phyloP scores from a whole-genome alignment of 2,329 filamentous ascomycete species.

The Sporothrix dimorphospora region DNA sequence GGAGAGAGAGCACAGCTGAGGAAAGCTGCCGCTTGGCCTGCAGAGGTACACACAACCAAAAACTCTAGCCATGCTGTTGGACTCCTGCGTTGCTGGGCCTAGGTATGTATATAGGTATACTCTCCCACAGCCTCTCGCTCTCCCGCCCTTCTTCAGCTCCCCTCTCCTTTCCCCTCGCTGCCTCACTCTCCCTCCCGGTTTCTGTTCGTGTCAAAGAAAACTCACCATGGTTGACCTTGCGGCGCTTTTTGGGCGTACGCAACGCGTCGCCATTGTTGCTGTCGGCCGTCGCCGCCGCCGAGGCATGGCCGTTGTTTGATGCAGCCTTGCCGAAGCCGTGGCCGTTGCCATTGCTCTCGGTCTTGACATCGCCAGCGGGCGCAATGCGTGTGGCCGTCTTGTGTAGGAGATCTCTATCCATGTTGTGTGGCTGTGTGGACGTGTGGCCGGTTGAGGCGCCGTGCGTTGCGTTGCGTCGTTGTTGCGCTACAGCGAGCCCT shows the following conservation, averaged over 20 bases:
- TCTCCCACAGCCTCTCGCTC: no score
- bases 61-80: neutral
- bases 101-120: neutral
- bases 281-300: constrained; percentile 28
- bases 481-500: neutral
- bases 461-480: neutral
- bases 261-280: constrained; percentile 41
- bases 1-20: constrained; percentile 9
- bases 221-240: constrained; percentile 89
- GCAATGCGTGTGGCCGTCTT: constrained; percentile 31
- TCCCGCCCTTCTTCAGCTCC: no score
- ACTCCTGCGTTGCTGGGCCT: neutral
- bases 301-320: constrained; percentile 20
- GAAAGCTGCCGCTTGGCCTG: neutral
- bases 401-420: constrained; percentile 31
- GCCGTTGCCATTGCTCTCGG: constrained; percentile 22
- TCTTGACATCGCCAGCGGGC: constrained; percentile 24
- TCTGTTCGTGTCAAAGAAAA: no score
- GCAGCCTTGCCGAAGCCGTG: neutral
- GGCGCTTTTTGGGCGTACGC: constrained; percentile 79
- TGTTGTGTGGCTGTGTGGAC: constrained; percentile 11
- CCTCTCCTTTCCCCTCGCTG: neutral
- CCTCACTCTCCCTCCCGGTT: neutral
- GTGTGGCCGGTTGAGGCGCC: neutral
- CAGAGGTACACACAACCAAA: neutral